phyloP scores from a whole-genome alignment of 2,329 filamentous ascomycete genomes.

The Colletotrichum caudatum region DNA sequence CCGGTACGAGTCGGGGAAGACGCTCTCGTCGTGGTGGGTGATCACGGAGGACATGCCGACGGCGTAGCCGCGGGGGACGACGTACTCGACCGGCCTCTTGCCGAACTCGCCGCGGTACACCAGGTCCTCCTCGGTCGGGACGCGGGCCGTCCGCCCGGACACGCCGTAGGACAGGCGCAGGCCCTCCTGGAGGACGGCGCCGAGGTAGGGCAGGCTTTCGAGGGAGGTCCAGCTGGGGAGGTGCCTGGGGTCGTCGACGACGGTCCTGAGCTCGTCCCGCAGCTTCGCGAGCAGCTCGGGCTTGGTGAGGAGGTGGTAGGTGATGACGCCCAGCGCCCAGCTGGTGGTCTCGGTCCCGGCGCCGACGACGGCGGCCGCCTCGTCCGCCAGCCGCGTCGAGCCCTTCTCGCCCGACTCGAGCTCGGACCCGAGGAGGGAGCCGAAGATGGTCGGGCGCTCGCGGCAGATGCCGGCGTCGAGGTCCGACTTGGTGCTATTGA shows the following conservation, averaged over 20 bases:
- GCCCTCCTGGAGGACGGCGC: constrained; percentile 53
- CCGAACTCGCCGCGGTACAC: constrained; percentile 47
- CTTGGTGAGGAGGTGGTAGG: constrained; percentile 51
- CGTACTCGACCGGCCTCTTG: constrained; percentile 46
- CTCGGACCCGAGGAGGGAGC: constrained; percentile 41
- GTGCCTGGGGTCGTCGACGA: constrained; percentile 45
- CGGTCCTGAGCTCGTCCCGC: constrained; percentile 47
- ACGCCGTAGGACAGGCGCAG: constrained; percentile 52
- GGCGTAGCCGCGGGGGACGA: constrained; percentile 52
- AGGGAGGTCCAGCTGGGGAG: constrained; percentile 49
- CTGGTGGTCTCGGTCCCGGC: constrained; percentile 45
- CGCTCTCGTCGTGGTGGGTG: constrained; percentile 54
- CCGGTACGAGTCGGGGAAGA: constrained; percentile 53
- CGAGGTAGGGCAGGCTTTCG: constrained; percentile 53
- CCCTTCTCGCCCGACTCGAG: constrained; percentile 34
- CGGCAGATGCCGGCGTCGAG: constrained; percentile 40
- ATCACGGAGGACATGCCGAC: constrained; percentile 55
- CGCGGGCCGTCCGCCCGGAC: constrained; percentile 46
- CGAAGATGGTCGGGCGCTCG: constrained; percentile 42
- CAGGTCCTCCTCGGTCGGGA: constrained; percentile 49
- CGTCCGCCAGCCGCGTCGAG: constrained; percentile 34
- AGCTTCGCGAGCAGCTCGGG: constrained; percentile 49
- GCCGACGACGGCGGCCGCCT: constrained; percentile 39
- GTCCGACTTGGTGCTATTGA: constrained; percentile 39
- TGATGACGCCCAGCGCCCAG: constrained; percentile 50